Evolutionary conservation across 1,284 basidiomycete genomes (phyloP), one percentile per base, ranked within the genome.

Genomic region (Rhodotorula sp.): DNA sequence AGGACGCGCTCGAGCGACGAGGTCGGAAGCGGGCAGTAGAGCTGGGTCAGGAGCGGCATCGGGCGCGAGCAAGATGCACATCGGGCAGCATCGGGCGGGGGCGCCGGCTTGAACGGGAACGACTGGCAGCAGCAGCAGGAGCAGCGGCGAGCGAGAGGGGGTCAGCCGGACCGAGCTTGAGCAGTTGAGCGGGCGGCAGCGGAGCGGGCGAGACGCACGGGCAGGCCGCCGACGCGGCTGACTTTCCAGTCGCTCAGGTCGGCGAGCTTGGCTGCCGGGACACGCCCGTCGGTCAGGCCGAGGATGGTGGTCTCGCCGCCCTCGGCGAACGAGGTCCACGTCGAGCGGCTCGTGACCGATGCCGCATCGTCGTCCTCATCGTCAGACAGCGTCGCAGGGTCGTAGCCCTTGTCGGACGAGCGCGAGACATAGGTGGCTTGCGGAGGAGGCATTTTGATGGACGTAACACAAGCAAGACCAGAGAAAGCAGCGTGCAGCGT

Each of bases 1-100:
- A 92, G 81, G 2, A 88, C 89, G 63, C 91, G 85, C 78, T 93
- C 91, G 85, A 89, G 88, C 13, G 88, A 86, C 75, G 90, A 93
- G 52, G 88, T 84, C 79, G 92, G 89, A 75, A 92, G 87, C 0
- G 91, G 91, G 80, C 90, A 92, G 90, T 91, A 92, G 77, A 93
- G 85, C 76, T 93, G 91, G 19, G 90, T 84, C 48, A 93, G 85
- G 41, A 93, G 84, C 74, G 91, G 87, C 89, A 90, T 92, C 0
- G 88, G 86, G 25, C 84, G 81, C 10, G 84, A 83, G 82, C 91
- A 93, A 66, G 85, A 82, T 78, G 86, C 87, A 86, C 91, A 93
- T 78, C 62, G 3, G 80, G 78, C 21, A 81, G 83, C 49, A 80
- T 80, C 61, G 72, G 76, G 25, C 75, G 74, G 19, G 76, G 78